Conservation (phyloP, 148 eudicot genomes). For the Pharnaceum exiguum region DNA sequence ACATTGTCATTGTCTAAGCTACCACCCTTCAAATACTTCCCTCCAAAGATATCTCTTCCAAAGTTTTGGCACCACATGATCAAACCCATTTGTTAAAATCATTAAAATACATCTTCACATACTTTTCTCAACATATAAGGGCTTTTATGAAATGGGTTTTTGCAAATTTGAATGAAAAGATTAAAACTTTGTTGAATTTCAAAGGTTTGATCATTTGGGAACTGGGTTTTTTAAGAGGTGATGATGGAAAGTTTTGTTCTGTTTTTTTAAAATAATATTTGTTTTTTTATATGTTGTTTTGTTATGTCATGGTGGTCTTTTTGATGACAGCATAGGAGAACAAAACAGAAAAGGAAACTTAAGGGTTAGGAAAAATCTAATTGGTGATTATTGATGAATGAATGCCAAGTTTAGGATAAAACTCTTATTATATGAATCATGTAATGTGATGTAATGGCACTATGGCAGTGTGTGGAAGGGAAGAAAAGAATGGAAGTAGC, state of each 20-base stretch:
- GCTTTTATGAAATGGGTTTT: background rate
- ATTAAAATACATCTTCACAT: too few species aligned
- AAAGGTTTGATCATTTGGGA: background rate
- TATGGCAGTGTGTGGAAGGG: background rate
- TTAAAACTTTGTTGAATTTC: background rate
- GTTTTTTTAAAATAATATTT: background rate
- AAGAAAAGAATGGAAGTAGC: background rate
- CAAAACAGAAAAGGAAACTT: too few species aligned
- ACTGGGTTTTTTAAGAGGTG: background rate
- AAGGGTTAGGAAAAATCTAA: too few species aligned
- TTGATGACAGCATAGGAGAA: background rate
- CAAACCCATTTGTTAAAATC: constrained; percentile 15
- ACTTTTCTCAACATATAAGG: background rate
- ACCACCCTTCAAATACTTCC: constrained; percentile 31
- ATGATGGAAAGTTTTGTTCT: background rate
- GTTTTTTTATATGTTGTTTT: too few species aligned
- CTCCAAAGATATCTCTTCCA: constrained; percentile 29
- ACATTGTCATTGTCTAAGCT: constrained; percentile 16
- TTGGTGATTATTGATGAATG: too few species aligned
- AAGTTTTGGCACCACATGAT: background rate
- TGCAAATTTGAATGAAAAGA: background rate
- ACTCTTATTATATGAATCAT: too few species aligned
- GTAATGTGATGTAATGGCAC: too few species aligned
- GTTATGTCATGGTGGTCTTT: too few species aligned
- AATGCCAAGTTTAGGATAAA: too few species aligned